Conservation (phyloP, 1,139 yeast genomes). For the Saccharomyces pastorianus region DNA sequence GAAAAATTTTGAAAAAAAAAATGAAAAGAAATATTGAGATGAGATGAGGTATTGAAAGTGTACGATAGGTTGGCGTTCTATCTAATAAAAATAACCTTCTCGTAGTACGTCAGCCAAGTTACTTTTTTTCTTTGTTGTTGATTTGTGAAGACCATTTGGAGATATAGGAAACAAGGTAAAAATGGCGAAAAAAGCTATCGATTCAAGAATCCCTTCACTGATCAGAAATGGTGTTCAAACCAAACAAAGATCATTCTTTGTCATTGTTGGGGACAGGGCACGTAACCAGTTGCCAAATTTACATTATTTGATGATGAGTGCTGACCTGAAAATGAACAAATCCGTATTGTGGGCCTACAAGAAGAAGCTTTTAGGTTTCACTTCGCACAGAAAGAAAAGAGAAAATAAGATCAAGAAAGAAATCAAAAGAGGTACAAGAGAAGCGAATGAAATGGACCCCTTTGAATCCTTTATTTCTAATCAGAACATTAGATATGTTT, state of each 20-base stretch:
- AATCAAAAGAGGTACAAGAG: conserved; percentile 88
- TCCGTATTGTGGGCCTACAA: conserved; percentile 98
- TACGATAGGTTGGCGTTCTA: background rate
- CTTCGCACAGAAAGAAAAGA: conserved; percentile 91
- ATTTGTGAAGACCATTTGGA: background rate
- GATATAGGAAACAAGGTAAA: conserved; percentile 5
- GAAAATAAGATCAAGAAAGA: conserved; percentile 89
- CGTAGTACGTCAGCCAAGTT: background rate
- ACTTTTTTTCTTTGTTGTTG: background rate
- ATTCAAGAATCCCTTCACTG: conserved; percentile 87
- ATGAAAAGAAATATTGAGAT: conserved; percentile 10
- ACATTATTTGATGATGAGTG: conserved; percentile 92
- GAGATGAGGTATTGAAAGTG: conserved; percentile 19
- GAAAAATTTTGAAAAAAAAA: background rate
- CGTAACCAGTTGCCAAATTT: conserved; percentile 92
- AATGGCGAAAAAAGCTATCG: conserved; percentile 94
- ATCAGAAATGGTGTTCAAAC: conserved; percentile 95
- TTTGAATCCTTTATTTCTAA: conserved; percentile 93
- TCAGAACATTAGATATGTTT: conserved; percentile 89
- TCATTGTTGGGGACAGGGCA: conserved; percentile 94
- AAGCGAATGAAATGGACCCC: conserved; percentile 91
- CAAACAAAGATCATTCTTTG: conserved; percentile 84
- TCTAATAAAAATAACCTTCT: too few species aligned
- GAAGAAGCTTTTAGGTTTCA: conserved; percentile 83
- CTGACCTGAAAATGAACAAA: conserved; percentile 90